Evolutionary conservation across 345 rosid genomes (phyloP).

Genomic region (Rhodamnia rubescens): DNA sequence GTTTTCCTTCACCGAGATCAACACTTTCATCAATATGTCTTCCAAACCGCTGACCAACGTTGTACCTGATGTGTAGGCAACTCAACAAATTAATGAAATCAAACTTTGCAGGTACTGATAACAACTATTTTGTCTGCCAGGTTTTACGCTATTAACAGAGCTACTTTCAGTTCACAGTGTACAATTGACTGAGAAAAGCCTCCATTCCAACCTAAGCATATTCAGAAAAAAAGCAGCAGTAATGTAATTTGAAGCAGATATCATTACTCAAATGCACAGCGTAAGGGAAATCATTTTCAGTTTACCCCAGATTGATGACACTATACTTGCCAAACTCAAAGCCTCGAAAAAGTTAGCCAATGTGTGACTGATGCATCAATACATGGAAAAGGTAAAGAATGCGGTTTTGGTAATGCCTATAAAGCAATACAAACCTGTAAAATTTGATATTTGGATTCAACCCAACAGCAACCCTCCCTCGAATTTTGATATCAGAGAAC

Average conservation of each 20-base stretch:
- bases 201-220: not conserved
- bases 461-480: conserved; percentile 71
- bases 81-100: not conserved
- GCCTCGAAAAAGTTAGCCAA: not conserved
- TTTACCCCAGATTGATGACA: not conserved
- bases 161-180: not conserved
- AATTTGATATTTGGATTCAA: conserved; percentile 84
- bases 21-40: conserved; percentile 81
- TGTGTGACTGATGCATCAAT: not conserved
- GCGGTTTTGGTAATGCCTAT: not conserved
- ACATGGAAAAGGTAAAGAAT: not conserved
- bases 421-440: conserved; percentile 42
- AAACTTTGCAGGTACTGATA: not conserved
- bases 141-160: not conserved
- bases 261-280: not conserved
- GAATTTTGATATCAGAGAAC: conserved; percentile 60
- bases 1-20: conserved; percentile 59
- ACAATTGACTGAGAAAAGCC: not conserved
- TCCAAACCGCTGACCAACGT: conserved; percentile 80
- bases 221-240: not conserved
- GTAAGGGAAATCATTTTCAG: not conserved
- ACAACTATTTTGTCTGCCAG: not conserved
- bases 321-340: not conserved
- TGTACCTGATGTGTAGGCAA: conserved; percentile 36
- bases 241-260: not conserved